Evolutionary conservation across 140 eudicot genomes (phyloP), one percentile per base, ranked within the genome.

Genomic region (Ambrosia hybrid): DNA sequence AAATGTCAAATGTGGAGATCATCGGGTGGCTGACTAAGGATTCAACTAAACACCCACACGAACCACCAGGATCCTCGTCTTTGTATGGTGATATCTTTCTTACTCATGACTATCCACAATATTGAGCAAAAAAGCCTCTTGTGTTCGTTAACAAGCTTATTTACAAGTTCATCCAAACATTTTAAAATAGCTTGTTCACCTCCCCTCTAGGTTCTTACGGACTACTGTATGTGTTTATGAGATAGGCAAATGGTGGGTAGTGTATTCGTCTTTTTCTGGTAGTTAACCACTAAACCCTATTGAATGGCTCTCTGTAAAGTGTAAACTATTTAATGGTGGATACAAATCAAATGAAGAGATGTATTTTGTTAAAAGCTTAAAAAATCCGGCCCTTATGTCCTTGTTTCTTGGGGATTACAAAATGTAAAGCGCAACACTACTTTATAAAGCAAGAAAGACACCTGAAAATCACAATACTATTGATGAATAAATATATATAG

Each of bases 381-480:
- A 67, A 67, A 43, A 26, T 41, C 9, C 9, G 46, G 6, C 8
- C 9, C 46, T 41, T 6, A 1, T 59, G 16, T 59, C 39, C 43
- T 43, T 34, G 49, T 66, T 46, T 48, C 17, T 26, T 68, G 73
- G 46, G 34, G 10, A 21, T 16, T 45, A 66, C 71, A 45, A 21
- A 3, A 51, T 45, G 39, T 2, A 46, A 67, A 12, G n/a, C 11
- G 1, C 46, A 67, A 10, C 21, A 46, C 57, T 67, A 21, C 70
- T 65, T 65, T 67, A 67, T 15, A 17, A 21, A 67, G n/a, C 57
- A 46, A 10, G 71, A 46, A 67, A 46, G 58, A 45, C 43, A 4
- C 58, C 21, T 14, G 7, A 46, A 56, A 51, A 14, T 51, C 8
- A 51, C 5, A 51, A 12, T 51, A 51, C 17, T 51, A 51, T 51